Evolutionary conservation across 2,329 filamentous ascomycete genomes (phyloP).

Genomic region (Monosporascus sp.): DNA sequence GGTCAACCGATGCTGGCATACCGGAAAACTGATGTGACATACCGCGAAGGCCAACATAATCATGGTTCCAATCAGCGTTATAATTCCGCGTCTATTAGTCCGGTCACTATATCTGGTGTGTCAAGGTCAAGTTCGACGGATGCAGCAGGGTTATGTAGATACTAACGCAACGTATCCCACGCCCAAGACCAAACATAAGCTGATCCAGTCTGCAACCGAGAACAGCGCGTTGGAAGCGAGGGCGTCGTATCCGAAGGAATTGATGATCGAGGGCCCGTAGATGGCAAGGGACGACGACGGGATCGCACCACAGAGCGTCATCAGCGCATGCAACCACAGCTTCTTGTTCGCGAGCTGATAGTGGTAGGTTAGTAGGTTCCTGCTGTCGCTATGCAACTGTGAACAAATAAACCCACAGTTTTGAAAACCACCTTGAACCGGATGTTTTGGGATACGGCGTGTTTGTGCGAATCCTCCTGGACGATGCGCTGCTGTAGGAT

Average conservation of each 20-base stretch:
- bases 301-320: background rate
- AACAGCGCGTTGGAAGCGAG: background rate
- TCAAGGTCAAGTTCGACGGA: background rate
- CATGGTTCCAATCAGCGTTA: background rate
- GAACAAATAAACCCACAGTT: background rate
- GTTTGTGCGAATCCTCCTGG: background rate
- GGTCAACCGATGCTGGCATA: background rate
- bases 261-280: background rate
- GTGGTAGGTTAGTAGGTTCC: background rate
- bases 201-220: conserved; percentile 1
- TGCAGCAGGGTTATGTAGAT: background rate
- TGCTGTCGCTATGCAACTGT: background rate
- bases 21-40: background rate
- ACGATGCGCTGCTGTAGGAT: background rate
- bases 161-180: background rate
- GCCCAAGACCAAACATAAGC: background rate
- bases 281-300: background rate
- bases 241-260: conserved; percentile 1
- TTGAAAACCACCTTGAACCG: background rate
- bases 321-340: background rate
- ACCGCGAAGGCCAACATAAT: background rate
- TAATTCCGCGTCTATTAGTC: background rate
- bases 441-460: background rate
- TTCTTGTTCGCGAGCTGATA: background rate
- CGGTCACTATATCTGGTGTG: background rate